A percentile compares a stretch with the other conserved stretches of the same genome.
Conservation (phyloP, 257 asterid species). For the Eucommia ulmoides region DNA sequence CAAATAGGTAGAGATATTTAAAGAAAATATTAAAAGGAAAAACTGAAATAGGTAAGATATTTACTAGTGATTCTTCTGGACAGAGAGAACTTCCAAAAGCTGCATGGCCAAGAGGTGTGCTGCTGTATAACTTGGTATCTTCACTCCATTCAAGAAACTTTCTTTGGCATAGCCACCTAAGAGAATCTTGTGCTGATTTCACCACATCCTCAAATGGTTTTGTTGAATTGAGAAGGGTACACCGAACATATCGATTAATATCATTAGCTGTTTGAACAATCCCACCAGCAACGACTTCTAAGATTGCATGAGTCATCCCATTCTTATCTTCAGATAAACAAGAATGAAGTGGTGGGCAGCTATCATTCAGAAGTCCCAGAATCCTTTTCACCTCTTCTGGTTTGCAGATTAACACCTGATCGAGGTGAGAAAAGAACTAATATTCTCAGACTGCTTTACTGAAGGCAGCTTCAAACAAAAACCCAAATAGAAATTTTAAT, state of each 20-base stretch:
- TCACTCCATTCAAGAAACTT: slow-evolving; percentile 91
- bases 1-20: no score
- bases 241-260: slow-evolving; percentile 88
- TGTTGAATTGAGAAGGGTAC: slow-evolving; percentile 92
- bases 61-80: slow-evolving; percentile 96
- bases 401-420: slow-evolving; percentile 81
- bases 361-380: slow-evolving; percentile 58
- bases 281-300: slow-evolving; percentile 99
- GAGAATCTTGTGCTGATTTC: slow-evolving; percentile 95
- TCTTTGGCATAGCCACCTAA: slow-evolving; percentile 86
- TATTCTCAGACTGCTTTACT: neutral
- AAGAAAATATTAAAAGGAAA: neutral
- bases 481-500: neutral
- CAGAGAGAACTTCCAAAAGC: slow-evolving; percentile 93
- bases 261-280: slow-evolving; percentile 93
- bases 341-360: slow-evolving; percentile 89
- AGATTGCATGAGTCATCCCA: slow-evolving; percentile 98
- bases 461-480: neutral
- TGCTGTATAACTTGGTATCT: slow-evolving; percentile 74
- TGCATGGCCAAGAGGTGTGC: slow-evolving; percentile 97
- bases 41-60: slow-evolving; percentile 10
- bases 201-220: slow-evolving; percentile 96
- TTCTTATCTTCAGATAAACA: slow-evolving; percentile 96
- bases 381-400: slow-evolving; percentile 81
- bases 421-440: slow-evolving; percentile 3